Evolutionary conservation across 129 eudicot genomes (phyloP).

Genomic region (Escallonia herrerae): DNA sequence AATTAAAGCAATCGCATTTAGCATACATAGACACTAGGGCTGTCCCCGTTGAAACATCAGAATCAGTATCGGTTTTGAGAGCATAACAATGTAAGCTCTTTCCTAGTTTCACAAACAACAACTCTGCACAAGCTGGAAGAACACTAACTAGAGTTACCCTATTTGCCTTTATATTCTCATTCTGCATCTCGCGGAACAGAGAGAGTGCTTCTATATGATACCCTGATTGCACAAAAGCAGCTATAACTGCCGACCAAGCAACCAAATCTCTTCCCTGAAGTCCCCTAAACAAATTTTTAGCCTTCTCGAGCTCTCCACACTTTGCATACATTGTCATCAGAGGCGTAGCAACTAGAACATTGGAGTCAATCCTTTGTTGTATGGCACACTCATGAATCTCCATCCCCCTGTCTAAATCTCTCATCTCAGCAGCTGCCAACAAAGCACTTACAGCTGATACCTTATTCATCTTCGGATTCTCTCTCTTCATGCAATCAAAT

Average conservation of each 20-base stretch:
- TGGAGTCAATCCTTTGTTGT: constrained; percentile 37
- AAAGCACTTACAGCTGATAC: constrained; percentile 57
- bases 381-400: constrained; percentile 49
- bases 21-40: constrained; percentile 72
- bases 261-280: constrained; percentile 58
- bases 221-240: constrained; percentile 57
- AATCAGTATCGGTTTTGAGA: constrained; percentile 31
- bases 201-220: constrained; percentile 44
- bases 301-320: constrained; percentile 54
- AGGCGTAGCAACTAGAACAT: constrained; percentile 50
- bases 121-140: constrained; percentile 66
- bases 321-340: constrained; percentile 61
- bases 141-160: constrained; percentile 45
- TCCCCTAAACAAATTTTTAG: constrained; percentile 29
- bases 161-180: constrained; percentile 42
- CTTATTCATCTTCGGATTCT: constrained; percentile 26
- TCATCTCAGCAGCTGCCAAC: constrained; percentile 53
- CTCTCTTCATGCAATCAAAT: constrained; percentile 40
- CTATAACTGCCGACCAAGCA: constrained; percentile 73
- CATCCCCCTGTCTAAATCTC: constrained; percentile 44
- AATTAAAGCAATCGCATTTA: constrained; percentile 33
- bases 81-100: constrained; percentile 60
- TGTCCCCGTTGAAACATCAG: constrained; percentile 35
- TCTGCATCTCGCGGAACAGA: constrained; percentile 52
- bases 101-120: constrained; percentile 32